Base-by-base conservation (phyloP, 176 grass and related monocot genomes). In the Aechmea fasciata region DNA sequence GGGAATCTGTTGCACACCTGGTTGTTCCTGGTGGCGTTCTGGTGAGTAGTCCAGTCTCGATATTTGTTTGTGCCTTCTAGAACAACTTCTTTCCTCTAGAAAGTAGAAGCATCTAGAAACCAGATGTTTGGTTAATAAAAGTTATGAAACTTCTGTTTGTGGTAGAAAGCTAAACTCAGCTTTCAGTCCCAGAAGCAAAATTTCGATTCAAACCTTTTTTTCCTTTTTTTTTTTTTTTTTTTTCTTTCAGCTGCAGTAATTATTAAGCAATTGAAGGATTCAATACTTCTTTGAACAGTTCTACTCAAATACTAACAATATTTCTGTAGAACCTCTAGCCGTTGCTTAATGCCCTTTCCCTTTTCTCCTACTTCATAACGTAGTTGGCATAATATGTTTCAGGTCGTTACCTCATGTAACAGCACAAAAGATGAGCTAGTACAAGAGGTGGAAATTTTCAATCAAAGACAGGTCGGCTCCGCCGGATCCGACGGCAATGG, bases 391-490 rank as follows among this genome's bases (percentile, higher is more conserved):
- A 4, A 49, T 63, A 25, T 77, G 48, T 77, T 49, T 78, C 51
- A 96, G 92, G 85, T 92, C 48, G 87, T 92, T 62, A 92, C 88
- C 49, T 89, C 88, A 49, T 92, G 83, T 71, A 96, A 83, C 86
- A 85, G 77, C 48, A 92, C 83, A 59, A 96, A 80, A 75, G 88
- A 96, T 75, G 92, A 92, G 73, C 66, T 96, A 63, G 22, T 92
- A 66, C 86, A 83, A 71, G 92, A 96, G 63, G 81, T 89, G 47
- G 88, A 84, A 49, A 87, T 81, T 71, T 92, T 92, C 63, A 87
- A 89, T 65, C 83, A 91, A 69, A 86, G 80, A 67, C 81, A 78
- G 64, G 14, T 78, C 29, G 68, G 80, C 41, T 55, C 77, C 18
- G 66, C 64, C 26, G 52, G 69, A 3, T 52, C 47, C 1, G 68